phyloP scores from a whole-genome alignment of 2,329 filamentous ascomycete genomes.

The Clarireedia homoeocarpa region DNA sequence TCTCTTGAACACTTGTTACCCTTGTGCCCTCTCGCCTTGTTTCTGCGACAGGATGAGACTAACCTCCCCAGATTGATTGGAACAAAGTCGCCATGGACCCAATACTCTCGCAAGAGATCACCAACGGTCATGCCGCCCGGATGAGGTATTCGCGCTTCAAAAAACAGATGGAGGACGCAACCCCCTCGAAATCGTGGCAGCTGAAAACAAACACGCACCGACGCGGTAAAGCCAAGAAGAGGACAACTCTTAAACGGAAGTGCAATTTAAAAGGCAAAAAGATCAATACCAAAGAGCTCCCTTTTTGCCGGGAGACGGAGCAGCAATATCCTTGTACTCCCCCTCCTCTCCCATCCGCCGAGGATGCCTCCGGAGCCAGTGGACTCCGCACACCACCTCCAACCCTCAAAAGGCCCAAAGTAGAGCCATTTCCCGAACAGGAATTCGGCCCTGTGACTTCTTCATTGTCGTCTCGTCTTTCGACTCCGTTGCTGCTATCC shows the following conservation, averaged over 20 bases:
- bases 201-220: conserved; percentile 11
- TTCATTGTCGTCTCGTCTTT: neutral
- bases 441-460: neutral
- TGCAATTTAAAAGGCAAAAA: neutral
- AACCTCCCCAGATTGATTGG: conserved; percentile 41
- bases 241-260: neutral
- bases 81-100: conserved; percentile 38
- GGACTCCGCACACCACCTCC: neutral
- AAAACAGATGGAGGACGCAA: conserved; percentile 42
- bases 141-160: conserved; percentile 49
- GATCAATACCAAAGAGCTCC: neutral
- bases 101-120: conserved; percentile 35
- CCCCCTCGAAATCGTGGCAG: conserved; percentile 13
- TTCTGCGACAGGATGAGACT: neutral
- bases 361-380: too few relatives aligned
- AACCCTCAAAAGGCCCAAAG: neutral
- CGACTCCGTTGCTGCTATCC: neutral
- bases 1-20: neutral
- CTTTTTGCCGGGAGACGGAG: neutral
- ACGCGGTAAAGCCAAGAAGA: conserved; percentile 21
- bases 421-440: neutral
- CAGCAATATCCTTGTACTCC: neutral
- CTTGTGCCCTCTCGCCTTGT: neutral
- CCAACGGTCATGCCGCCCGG: conserved; percentile 48
- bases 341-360: too few relatives aligned